phyloP scores from a whole-genome alignment of 2,329 filamentous ascomycete genomes.

The Calonectria pseudoturangicola region DNA sequence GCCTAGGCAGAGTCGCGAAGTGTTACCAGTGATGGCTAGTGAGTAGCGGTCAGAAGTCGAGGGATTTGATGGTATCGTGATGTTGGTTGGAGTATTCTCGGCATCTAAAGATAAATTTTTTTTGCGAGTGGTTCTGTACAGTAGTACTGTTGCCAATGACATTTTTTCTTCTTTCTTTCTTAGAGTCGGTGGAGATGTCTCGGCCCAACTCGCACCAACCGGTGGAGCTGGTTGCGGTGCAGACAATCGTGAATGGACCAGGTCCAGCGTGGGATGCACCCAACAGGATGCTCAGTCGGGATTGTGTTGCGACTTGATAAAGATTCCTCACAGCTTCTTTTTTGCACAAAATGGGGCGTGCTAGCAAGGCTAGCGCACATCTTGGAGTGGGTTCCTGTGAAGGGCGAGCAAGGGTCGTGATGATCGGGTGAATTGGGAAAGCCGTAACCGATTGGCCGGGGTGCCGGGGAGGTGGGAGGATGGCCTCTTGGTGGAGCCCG shows the following conservation, averaged over 20 bases:
- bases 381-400: background rate
- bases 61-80: too few species aligned
- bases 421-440: too few species aligned
- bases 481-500: background rate
- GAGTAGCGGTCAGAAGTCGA: too few species aligned
- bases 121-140: too few species aligned
- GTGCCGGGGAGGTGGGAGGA: background rate
- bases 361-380: background rate
- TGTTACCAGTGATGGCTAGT: too few species aligned
- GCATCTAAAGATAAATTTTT: too few species aligned
- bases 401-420: too few species aligned
- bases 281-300: background rate
- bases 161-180: background rate
- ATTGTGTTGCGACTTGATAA: background rate
- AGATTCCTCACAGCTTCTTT: constrained; percentile 9
- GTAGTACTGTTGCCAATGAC: too few species aligned
- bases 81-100: too few species aligned
- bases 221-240: background rate
- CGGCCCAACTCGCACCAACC: background rate
- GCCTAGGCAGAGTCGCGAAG: too few species aligned
- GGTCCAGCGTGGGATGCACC: background rate
- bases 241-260: background rate
- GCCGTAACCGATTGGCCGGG: background rate
- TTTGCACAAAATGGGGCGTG: constrained; percentile 7
- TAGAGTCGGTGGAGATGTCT: background rate